Percentiles rank a stretch among this genome's conserved stretches.
Conservation (phyloP, 2,329 filamentous ascomycete genomes). For the Xylariales sp. region DNA sequence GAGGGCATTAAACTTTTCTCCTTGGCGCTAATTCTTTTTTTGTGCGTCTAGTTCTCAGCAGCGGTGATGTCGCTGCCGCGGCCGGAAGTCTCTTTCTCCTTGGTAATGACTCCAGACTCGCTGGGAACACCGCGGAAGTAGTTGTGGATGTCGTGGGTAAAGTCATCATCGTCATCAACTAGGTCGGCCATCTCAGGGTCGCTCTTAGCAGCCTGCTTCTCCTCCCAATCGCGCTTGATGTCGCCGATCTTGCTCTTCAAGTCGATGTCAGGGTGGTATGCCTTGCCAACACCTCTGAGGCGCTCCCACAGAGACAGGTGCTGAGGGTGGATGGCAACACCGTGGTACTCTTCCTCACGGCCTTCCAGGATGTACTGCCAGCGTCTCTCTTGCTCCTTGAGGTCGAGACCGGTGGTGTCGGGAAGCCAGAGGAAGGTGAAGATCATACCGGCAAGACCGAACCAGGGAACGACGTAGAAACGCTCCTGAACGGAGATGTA, state of each 20-base stretch:
- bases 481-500: conserved; percentile 83
- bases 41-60: no score
- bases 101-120: no score
- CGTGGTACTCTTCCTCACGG: conserved; percentile 79
- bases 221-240: conserved; percentile 63
- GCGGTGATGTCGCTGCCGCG: no score
- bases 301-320: conserved; percentile 90
- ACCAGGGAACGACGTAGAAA: conserved; percentile 94
- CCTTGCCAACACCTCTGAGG: conserved; percentile 69
- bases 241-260: conserved; percentile 81
- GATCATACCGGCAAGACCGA: conserved; percentile 76
- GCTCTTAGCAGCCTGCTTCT: conserved; percentile 38
- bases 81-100: no score
- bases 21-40: no score
- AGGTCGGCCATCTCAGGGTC: conserved; percentile 41
- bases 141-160: conserved; percentile 48
- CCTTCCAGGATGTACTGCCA: conserved; percentile 84
- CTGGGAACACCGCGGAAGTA: conserved; percentile 40
- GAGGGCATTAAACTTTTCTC: no score
- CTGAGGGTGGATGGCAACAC: conserved; percentile 83
- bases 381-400: conserved; percentile 94
- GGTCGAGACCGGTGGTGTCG: conserved; percentile 93
- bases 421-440: conserved; percentile 83
- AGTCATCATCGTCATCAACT: conserved; percentile 43
- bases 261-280: conserved; percentile 79